Base-by-base conservation (phyloP, 2,329 filamentous ascomycete genomes). In the Xylaria sp. region DNA sequence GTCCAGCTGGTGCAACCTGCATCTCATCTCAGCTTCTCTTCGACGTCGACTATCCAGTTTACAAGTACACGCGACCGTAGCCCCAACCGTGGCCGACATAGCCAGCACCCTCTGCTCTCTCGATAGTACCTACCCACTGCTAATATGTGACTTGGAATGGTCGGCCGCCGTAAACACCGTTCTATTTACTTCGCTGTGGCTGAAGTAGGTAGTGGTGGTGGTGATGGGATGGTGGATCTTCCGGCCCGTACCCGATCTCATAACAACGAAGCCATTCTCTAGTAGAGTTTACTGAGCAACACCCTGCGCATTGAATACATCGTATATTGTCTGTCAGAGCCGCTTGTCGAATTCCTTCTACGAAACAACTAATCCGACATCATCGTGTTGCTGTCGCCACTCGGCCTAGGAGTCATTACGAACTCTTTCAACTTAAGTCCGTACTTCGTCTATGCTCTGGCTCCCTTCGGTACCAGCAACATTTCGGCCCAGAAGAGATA, bases 21-120 rank as follows among this genome's bases (percentile, higher is more conserved):
- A 71, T 71, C 64, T 71, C 67, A 71, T 71, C 67, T 69, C 64
- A 71, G 67, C 69, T 67, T 47, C 57, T 55, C 64, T 63, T 64
- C 67, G 30, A 69, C 57, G 42, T 69, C 67, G 53, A 61, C 48
- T 48, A 36, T 19, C 34, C 47, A n/a, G 39, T 68, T 56, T 61
- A 45, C 64, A 39, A 56, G 45, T 17, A 59, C 61, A 64, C 61
- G 61, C 58, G 51, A 65, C 59, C 54, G 48, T 61, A 39, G 60
- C 57, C 42, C 55, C 50, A 51, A 45, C 32, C 42, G 58, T 67
- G 39, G 36, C 42, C 63, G 58, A 65, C 54, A 48, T 51, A 57
- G 7, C 42, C 47, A 34, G 54, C 63, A 53, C 45, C 51, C 14
- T 21, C 48, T 58, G 39, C 48, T 17, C 45, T 54, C 21, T 50